These are phyloP conservation scores for Trametes cingulata DNA, from an alignment of 768 basidiomycete species.

Conservation along the genomic window DNA sequence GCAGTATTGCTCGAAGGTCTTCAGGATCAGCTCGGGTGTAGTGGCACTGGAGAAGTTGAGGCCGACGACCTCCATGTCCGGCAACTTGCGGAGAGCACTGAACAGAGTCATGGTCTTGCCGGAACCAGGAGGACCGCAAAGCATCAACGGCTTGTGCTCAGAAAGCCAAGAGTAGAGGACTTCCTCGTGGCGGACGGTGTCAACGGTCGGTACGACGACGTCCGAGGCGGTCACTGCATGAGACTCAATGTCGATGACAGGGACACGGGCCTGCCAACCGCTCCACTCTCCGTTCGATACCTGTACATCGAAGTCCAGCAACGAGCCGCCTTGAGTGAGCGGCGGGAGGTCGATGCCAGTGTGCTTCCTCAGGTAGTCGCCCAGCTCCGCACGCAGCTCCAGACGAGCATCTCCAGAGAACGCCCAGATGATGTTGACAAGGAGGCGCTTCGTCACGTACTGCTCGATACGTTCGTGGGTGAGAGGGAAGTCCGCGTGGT, in stretches of 20 bases:
- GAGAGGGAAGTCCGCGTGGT: slow-evolving; percentile 95
- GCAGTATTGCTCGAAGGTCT: slow-evolving; percentile 99
- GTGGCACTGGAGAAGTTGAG: slow-evolving; percentile 99
- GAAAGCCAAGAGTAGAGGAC: slow-evolving; percentile 98
- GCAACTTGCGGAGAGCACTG: slow-evolving; percentile 94
- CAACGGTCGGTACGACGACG: slow-evolving; percentile 96
- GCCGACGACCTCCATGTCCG: slow-evolving; percentile 98
- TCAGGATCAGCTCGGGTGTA: slow-evolving; percentile 95
- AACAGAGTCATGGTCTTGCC: slow-evolving; percentile 99
- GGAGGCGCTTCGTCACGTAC: slow-evolving; percentile 85
- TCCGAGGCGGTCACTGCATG: slow-evolving; percentile 96
- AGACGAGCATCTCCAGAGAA: slow-evolving; percentile 96
- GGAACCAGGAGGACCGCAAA: slow-evolving; percentile 99
- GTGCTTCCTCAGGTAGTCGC: slow-evolving; percentile 79
- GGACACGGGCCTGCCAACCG: slow-evolving; percentile 89
- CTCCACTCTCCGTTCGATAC: slow-evolving; percentile 85
- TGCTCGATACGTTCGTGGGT: slow-evolving; percentile 81
- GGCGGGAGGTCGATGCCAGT: slow-evolving; percentile 90
- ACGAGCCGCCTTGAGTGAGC: slow-evolving; percentile 70
- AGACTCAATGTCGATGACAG: slow-evolving; percentile 94
- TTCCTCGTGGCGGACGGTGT: slow-evolving; percentile 98
- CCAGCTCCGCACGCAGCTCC: slow-evolving; percentile 85
- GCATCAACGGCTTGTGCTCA: slow-evolving; percentile 96
- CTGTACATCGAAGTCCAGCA: slow-evolving; percentile 96
- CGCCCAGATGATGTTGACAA: slow-evolving; percentile 95